A percentile compares a stretch with the other conserved stretches of the same genome.
Evolutionary conservation across 495 filamentous ascomycete species (phyloP).

Genomic region (Neurospora sp.): DNA sequence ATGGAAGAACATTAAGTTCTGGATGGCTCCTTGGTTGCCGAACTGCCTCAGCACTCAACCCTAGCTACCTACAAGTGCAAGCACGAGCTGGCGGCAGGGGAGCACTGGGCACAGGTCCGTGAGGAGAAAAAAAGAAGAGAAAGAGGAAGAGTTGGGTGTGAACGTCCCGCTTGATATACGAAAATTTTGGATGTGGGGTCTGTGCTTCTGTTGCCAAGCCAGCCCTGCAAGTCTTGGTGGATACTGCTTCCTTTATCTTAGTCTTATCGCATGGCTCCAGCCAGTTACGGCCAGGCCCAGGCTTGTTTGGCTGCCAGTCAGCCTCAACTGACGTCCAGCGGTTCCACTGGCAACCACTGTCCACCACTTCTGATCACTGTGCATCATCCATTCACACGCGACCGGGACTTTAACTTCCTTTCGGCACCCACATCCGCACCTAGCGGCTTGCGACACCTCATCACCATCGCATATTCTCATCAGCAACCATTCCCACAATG

Average conservation of each 20-base stretch:
- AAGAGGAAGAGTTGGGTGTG: slow-evolving; percentile 19
- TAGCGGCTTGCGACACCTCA: background rate
- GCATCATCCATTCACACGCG: background rate
- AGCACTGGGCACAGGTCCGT: slow-evolving; percentile 78
- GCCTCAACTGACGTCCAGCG: background rate
- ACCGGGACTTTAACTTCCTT: background rate
- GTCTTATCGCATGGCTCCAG: slow-evolving; percentile 14
- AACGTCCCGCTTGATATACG: slow-evolving; percentile 10
- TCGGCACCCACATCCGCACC: background rate
- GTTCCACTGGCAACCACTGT: background rate
- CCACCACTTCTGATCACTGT: background rate
- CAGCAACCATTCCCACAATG: slow-evolving; percentile 38
- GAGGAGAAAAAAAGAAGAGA: slow-evolving; percentile 39
- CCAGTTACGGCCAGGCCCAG: background rate
- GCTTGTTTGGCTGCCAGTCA: background rate
- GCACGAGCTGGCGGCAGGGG: slow-evolving; percentile 38
- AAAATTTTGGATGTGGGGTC: slow-evolving; percentile 18
- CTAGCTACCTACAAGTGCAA: slow-evolving; percentile 34
- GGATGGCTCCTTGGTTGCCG: slow-evolving; percentile 76
- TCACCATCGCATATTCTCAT: background rate
- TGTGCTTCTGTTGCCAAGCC: background rate
- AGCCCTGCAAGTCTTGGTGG: background rate
- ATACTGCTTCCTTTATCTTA: slow-evolving; percentile 2
- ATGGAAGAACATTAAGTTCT: slow-evolving; percentile 29
- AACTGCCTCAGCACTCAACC: slow-evolving; percentile 75